phyloP scores from a whole-genome alignment of 352 stramenopile genomes.

The Phytophthora foliorum region DNA sequence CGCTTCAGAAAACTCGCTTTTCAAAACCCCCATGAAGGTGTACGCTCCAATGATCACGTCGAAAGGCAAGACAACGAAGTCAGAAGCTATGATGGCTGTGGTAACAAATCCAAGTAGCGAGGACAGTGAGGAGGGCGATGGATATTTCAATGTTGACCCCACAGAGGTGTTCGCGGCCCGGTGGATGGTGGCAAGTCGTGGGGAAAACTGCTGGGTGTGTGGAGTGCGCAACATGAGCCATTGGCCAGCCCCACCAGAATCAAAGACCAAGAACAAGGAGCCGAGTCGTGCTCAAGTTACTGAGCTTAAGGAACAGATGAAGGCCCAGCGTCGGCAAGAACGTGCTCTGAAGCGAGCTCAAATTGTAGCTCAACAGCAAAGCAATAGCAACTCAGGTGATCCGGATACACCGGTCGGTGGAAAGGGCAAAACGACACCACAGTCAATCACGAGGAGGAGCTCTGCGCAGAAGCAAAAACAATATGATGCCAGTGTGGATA shows the following conservation, averaged over 20 bases:
- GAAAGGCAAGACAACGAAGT: constrained; percentile 21
- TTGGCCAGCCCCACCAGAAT: constrained; percentile 56
- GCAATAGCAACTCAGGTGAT: constrained; percentile 1
- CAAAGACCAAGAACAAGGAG: constrained; percentile 39
- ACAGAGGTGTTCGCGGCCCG: constrained; percentile 72
- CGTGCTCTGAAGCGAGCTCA: constrained; percentile 24
- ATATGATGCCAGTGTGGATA: constrained; percentile 12
- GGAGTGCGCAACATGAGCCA: constrained; percentile 78
- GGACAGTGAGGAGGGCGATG: constrained; percentile 58
- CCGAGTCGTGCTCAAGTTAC: constrained; percentile 14
- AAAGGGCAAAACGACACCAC: constrained; percentile 23
- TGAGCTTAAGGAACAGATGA: constrained; percentile 31
- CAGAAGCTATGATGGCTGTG: constrained; percentile 73
- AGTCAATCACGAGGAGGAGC: constrained; percentile 21
- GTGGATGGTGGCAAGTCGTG: constrained; percentile 75
- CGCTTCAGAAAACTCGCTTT: constrained; percentile 69
- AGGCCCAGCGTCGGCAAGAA: constrained; percentile 22
- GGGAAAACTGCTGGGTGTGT: constrained; percentile 79
- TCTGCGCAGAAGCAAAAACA: constrained; percentile 14
- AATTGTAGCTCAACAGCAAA: constrained; percentile 16
- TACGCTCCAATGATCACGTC: constrained; percentile 50
- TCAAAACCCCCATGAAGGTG: constrained; percentile 79
- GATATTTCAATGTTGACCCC: constrained; percentile 81
- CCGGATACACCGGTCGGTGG: constrained; percentile 15
- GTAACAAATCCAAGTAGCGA: constrained; percentile 74